Conservation (phyloP, 139 green algal species). For the Chlorella sp. region DNA sequence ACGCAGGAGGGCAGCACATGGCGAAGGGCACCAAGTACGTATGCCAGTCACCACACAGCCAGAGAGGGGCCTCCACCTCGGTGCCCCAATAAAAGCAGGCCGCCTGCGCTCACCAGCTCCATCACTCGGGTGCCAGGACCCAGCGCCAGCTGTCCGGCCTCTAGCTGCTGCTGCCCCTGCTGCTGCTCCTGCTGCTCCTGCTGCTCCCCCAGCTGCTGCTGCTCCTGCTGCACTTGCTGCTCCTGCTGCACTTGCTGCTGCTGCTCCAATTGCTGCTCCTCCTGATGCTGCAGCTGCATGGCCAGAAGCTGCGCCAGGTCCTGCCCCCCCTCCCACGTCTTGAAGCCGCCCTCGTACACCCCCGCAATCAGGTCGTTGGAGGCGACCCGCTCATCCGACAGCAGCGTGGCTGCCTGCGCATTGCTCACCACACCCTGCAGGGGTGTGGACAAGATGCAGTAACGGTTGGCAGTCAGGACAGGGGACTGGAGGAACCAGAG, state of each 20-base stretch:
- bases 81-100: not conserved
- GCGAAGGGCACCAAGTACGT: too few species aligned
- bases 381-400: slow-evolving; percentile 6
- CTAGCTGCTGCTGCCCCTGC: not conserved
- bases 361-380: slow-evolving; percentile 46
- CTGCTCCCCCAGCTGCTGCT: not conserved
- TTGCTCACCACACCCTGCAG: slow-evolving; percentile 32
- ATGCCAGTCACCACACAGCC: too few species aligned
- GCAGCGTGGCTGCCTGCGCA: not conserved
- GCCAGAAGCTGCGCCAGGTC: slow-evolving; percentile 81
- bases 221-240: not conserved
- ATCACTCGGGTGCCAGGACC: slow-evolving; percentile 10
- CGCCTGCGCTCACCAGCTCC: slow-evolving; percentile 14
- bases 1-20: not conserved
- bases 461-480: not conserved
- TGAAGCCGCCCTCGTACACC: slow-evolving; percentile 82
- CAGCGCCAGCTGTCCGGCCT: not conserved
- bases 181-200: not conserved
- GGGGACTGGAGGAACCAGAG: not conserved
- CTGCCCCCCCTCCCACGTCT: slow-evolving; percentile 90
- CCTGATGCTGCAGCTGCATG: slow-evolving; percentile 17
- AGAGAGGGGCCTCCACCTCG: too few species aligned
- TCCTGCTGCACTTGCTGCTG: not conserved
- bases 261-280: not conserved
- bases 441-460: not conserved